A percentile compares a stretch with the other conserved stretches of the same genome.
phyloP scores from a whole-genome alignment of 257 asterid species.

The Solanum piurae region DNA sequence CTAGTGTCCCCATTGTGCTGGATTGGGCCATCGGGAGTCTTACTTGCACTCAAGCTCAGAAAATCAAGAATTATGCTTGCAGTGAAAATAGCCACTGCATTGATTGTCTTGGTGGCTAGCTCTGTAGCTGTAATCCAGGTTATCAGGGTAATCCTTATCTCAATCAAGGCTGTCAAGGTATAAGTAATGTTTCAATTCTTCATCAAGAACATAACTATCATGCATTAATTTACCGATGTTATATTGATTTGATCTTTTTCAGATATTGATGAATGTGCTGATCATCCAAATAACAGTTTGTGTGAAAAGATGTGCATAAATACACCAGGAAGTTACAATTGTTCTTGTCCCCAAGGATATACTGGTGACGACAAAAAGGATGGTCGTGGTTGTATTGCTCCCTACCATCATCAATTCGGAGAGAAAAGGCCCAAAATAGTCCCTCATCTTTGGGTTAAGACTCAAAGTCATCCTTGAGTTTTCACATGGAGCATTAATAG shows the following conservation, averaged over 20 bases:
- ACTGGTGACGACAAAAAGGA: no score
- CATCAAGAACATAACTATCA: background rate
- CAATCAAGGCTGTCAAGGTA: conserved; percentile 10
- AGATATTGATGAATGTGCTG: conserved; percentile 46
- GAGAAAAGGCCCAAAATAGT: no score
- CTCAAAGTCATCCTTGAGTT: no score
- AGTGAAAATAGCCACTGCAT: background rate
- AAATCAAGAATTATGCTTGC: background rate
- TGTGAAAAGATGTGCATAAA: conserved; percentile 36
- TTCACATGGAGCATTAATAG: no score
- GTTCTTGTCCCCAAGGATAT: conserved; percentile 27
- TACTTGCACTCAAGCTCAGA: background rate
- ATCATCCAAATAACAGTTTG: conserved; percentile 7
- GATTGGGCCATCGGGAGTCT: conserved; percentile 5
- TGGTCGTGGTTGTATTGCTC: no score
- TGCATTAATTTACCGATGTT: background rate
- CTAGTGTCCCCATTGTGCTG: background rate
- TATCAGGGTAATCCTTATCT: conserved; percentile 9
- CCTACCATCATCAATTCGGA: no score
- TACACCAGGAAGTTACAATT: conserved; percentile 19
- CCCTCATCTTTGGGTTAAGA: no score
- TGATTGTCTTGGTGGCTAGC: background rate
- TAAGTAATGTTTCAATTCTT: no score
- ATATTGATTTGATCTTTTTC: background rate
- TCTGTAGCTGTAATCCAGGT: conserved; percentile 6